Base-by-base conservation (phyloP, 257 asterid species). In the Scutellaria minor region DNA sequence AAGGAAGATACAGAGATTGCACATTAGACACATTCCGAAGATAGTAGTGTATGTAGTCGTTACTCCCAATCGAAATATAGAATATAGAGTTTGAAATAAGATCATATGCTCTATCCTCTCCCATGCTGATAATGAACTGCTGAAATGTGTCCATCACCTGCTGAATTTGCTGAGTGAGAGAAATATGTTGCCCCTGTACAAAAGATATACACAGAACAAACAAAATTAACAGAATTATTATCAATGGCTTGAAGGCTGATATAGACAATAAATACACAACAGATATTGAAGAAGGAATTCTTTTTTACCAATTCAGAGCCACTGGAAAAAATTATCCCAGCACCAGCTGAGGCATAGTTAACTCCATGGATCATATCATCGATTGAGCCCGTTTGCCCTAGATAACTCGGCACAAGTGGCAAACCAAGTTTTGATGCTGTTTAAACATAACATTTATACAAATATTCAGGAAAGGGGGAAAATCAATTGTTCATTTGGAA, bases 331-430 rank as follows among this genome's bases (percentile, higher is more conserved):
- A 95, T 90, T 75, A 92, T 88, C 53, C 98, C 98, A 31, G 96
- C 91, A 56, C 96, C 98, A 64, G 98, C 99, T 74, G 98, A 95
- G 66, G 99, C 99, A 70, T 92, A 92, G 71, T 92, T 90, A 24
- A 88, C 96, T 42, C 98, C 97, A 53, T 15, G 90, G 72, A 61
- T 65, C 97, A 92, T 90, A 63, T 85, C 91, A 4, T 87, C 79
- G 8, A 82, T 70, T 0, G 97, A 85, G 54, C 89, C 89, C 10
- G 77, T 77, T 78, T 79, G 95, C 60, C 94, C 90, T 5, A 95
- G 87, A 74, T 92, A 92, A 77, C 90, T 95, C 52, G 97, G 98
- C 69, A 92, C 96, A 67, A 88, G 88, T 5, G 99, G 98, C 72
- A 95, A 67, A 46, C 96, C 96, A 10, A 95, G 97, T 31, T 78